phyloP scores from a whole-genome alignment of 1,284 basidiomycete species.

The Trichosporon coremiiforme region DNA sequence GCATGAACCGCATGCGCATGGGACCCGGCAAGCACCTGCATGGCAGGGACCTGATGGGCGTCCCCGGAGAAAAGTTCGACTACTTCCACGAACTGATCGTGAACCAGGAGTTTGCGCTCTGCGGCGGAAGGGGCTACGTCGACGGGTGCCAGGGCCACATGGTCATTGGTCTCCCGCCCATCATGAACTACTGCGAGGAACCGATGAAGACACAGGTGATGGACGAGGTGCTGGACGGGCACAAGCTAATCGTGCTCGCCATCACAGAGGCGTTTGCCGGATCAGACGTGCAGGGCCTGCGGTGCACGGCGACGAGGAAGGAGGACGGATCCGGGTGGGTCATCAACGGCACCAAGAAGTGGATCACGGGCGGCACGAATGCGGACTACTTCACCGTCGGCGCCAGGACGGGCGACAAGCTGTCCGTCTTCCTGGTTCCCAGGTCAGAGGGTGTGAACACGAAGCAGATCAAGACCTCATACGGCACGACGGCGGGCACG shows the following conservation, averaged over 20 bases:
- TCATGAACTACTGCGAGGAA: constrained; percentile 62
- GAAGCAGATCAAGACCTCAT: constrained; percentile 80
- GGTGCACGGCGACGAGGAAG: constrained; percentile 77
- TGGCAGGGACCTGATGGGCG: constrained; percentile 78
- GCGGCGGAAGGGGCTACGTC: constrained; percentile 76
- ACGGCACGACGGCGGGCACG: constrained; percentile 76
- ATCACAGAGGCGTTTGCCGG: constrained; percentile 91
- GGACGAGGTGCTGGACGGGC: constrained; percentile 75
- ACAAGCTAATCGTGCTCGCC: constrained; percentile 74
- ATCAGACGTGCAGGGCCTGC: constrained; percentile 80
- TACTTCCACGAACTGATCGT: constrained; percentile 75
- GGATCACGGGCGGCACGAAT: constrained; percentile 84
- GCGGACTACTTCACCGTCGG: constrained; percentile 51
- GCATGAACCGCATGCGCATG: constrained; percentile 88
- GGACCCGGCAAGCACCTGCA: constrained; percentile 77
- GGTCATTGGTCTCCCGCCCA: constrained; percentile 65
- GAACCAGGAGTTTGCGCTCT: constrained; percentile 79
- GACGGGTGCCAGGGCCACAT: constrained; percentile 34
- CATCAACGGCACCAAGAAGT: constrained; percentile 84
- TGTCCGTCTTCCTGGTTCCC: constrained; percentile 81
- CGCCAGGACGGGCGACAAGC: constrained; percentile 65
- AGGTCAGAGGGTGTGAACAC: constrained; percentile 78
- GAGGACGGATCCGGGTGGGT: constrained; percentile 73
- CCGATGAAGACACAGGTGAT: constrained; percentile 63
- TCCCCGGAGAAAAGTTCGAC: constrained; percentile 86